Percentiles rank a stretch among this genome's conserved stretches.
Conservation (phyloP, 805 yeast genomes). For the Cyberlindnera mississippiensis region DNA sequence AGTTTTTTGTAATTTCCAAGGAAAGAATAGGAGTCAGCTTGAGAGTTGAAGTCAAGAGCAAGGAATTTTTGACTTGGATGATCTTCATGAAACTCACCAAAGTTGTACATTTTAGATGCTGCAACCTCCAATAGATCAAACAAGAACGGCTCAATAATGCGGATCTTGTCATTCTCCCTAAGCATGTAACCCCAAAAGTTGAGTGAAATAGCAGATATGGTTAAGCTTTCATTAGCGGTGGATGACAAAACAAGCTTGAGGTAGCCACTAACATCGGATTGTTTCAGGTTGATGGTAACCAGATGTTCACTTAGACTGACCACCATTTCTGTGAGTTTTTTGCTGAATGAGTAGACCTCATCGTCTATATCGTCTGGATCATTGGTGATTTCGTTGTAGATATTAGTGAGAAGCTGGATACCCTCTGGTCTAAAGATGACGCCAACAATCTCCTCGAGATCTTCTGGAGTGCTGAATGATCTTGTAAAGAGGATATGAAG, state of each 20-base stretch:
- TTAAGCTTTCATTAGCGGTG: slow-evolving; percentile 77
- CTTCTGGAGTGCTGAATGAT: slow-evolving; percentile 57
- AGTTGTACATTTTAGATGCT: slow-evolving; percentile 74
- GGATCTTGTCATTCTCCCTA: slow-evolving; percentile 64
- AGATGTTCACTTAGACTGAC: slow-evolving; percentile 81
- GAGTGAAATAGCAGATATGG: slow-evolving; percentile 85
- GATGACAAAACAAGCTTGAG: slow-evolving; percentile 73
- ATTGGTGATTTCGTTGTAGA: slow-evolving; percentile 51
- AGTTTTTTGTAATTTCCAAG: slow-evolving; percentile 75
- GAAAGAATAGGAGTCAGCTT: slow-evolving; percentile 73
- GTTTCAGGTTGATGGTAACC: slow-evolving; percentile 42
- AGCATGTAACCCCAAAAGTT: slow-evolving; percentile 93
- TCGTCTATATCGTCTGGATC: slow-evolving; percentile 76
- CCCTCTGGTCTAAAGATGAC: slow-evolving; percentile 72
- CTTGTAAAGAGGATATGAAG: slow-evolving; percentile 85
- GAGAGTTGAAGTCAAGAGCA: slow-evolving; percentile 85
- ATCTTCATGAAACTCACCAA: slow-evolving; percentile 62
- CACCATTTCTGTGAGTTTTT: slow-evolving; percentile 90
- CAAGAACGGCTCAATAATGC: slow-evolving; percentile 48
- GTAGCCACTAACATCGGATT: slow-evolving; percentile 63
- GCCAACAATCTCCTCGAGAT: slow-evolving; percentile 76
- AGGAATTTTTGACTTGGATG: slow-evolving; percentile 61
- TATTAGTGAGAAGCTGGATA: slow-evolving; percentile 60
- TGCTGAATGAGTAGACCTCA: slow-evolving; percentile 70
- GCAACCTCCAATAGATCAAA: slow-evolving; percentile 72